These are phyloP conservation scores for Chrysopogon serrulatus DNA, from an alignment of 176 grass and related monocot species.

Conservation along the genomic window DNA sequence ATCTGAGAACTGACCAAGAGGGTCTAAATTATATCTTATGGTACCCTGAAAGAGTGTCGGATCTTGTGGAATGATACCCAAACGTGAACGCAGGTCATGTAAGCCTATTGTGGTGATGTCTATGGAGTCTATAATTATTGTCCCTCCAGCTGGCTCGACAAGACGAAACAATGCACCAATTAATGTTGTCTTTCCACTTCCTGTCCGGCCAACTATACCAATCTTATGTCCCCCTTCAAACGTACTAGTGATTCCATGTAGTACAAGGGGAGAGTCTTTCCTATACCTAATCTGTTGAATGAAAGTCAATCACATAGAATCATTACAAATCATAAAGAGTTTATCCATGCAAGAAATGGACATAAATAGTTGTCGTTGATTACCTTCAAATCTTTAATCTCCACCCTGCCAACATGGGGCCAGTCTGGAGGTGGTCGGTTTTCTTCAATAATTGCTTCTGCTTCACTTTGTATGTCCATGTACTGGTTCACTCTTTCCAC, in stretches of 20 bases:
- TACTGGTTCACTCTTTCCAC: conserved; percentile 94
- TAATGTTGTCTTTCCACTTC: too few species aligned
- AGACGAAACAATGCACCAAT: too few species aligned
- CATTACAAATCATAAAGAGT: background rate
- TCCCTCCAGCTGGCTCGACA: too few species aligned
- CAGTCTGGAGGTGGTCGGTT: conserved; percentile 55
- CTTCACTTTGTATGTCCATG: conserved; percentile 73
- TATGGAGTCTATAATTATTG: too few species aligned
- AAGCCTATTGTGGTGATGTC: too few species aligned
- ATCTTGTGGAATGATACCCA: too few species aligned
- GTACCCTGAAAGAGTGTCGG: too few species aligned
- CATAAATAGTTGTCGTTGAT: background rate
- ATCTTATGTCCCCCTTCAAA: too few species aligned
- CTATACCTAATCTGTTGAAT: conserved; percentile 77
- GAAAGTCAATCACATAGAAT: background rate
- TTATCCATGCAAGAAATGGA: background rate
- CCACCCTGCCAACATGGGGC: conserved; percentile 68
- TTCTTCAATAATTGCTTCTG: conserved; percentile 57
- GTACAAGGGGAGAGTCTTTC: conserved; percentile 61
- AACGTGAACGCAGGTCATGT: too few species aligned
- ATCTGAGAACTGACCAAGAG: too few species aligned
- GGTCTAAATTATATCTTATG: too few species aligned
- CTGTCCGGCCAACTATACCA: too few species aligned
- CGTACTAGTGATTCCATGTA: conserved; percentile 71
- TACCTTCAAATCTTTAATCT: conserved; percentile 83